Base-by-base conservation (phyloP, 2,329 filamentous ascomycete genomes). In the Clonostachys sp. region DNA sequence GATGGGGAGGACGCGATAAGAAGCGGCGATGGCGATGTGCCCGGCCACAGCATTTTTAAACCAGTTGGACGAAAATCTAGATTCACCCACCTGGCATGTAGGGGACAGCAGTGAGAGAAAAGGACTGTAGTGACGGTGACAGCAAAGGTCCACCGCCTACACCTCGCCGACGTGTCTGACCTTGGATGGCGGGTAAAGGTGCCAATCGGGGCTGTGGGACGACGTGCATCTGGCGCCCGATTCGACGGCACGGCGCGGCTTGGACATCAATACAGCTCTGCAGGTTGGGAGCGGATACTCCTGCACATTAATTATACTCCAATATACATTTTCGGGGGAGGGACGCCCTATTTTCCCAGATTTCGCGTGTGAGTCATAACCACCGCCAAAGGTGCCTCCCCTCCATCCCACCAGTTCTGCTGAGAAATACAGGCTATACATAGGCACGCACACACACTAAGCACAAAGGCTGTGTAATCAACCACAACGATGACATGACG, bases 191-290 rank as follows among this genome's bases (percentile, higher is more conserved):
- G 42, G 33, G 41, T 30, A 30, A 30, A 48, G 46, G 36, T 48
- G 46, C 46, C 46, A 47, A 47, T 49, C 48, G 41, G 45, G 44
- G 34, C 18, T 40, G 34, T 38, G 18, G 44, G 33, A 48, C 41
- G 42, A 45, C 14, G 45, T 45, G 45, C 49, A 45, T 45, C 45
- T 42, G 45, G 36, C 41, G 39, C 36, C 48, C 35, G 34, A 44
- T 50, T 50, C 44, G 45, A 40, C 40, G 38, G 45, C 42, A 44
- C 42, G 12, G 35, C 20, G 42, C 38, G 18, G 34, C 18, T 51
- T 48, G 50, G 51, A 49, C 49, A 51, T 49, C 51, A 53, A 53
- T 48, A 53, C 51, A 51, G 49, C 46, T 46, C 48, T 39, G 36
- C 14, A n/a, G 14, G 36, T 53, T 53, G 51, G 51, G 49, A 53